Percentiles rank a stretch among this genome's conserved stretches.
Evolutionary conservation across 768 basidiomycete species (phyloP).

Genomic region (Suillus clintonianus): DNA sequence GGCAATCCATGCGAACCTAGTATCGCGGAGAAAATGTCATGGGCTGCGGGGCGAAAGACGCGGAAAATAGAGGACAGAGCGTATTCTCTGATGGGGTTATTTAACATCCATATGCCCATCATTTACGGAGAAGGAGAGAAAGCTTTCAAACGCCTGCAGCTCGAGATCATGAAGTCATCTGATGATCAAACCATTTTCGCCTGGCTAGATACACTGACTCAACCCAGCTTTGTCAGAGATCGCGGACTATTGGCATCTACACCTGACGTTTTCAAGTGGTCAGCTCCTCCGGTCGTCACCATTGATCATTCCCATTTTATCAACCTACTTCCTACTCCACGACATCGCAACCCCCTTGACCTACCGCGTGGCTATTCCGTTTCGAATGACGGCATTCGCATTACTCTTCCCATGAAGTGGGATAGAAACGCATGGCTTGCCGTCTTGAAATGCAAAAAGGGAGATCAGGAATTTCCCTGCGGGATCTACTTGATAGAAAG

Average conservation of each 20-base stretch:
- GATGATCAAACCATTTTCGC: constrained; percentile 16
- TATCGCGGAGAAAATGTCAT: constrained; percentile 25
- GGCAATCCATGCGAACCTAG: constrained; percentile 1
- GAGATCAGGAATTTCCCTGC: background rate
- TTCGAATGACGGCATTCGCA: constrained; percentile 5
- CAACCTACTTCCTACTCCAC: background rate
- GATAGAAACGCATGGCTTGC: constrained; percentile 1
- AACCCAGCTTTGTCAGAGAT: background rate
- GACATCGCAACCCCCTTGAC: background rate
- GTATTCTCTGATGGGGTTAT: constrained; percentile 26
- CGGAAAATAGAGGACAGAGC: constrained; percentile 30
- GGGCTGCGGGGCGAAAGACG: constrained; percentile 31
- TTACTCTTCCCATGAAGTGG: constrained; percentile 8
- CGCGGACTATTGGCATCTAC: constrained; percentile 7
- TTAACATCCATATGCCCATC: constrained; percentile 15
- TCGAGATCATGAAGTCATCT: constrained; percentile 11
- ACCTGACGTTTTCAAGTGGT: background rate
- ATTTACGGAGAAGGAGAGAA: constrained; percentile 19
- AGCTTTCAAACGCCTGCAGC: constrained; percentile 18
- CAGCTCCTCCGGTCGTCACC: background rate
- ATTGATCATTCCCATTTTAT: constrained; percentile 4
- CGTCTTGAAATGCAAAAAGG: constrained; percentile 2
- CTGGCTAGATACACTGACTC: constrained; percentile 2
- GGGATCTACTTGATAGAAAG: background rate
- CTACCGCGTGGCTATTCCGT: background rate